These are phyloP conservation scores for Lodderomyces pseudojiufengensis DNA, from an alignment of 1,139 yeast genomes.

Conservation along the genomic window DNA sequence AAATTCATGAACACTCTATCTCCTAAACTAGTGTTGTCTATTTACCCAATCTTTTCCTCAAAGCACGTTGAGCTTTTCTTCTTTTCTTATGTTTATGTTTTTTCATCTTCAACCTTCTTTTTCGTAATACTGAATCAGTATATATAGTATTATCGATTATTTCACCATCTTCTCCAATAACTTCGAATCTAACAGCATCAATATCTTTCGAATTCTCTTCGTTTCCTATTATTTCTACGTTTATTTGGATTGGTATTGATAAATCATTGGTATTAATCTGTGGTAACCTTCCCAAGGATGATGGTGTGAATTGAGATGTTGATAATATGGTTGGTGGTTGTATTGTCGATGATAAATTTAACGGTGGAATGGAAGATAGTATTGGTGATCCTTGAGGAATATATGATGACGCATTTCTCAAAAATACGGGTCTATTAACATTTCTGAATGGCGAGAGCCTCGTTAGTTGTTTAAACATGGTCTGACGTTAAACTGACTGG, in stretches of 20 bases:
- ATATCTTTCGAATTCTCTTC: conserved; percentile 1
- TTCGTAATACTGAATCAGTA: conserved; percentile 62
- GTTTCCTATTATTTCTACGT: conserved; percentile 1
- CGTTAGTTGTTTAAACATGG: conserved; percentile 1
- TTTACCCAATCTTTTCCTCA: conserved; percentile 56
- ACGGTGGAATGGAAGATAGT: conserved; percentile 2
- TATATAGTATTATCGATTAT: conserved; percentile 24
- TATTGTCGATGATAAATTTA: conserved; percentile 5
- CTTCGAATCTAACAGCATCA: conserved; percentile 4
- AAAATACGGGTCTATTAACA: neutral
- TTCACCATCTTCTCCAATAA: conserved; percentile 13
- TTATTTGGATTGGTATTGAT: neutral
- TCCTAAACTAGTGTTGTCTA: neutral
- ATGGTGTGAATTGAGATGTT: conserved; percentile 1
- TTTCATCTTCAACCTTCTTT: conserved; percentile 69
- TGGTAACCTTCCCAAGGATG: too few species aligned
- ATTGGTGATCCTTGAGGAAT: conserved; percentile 2
- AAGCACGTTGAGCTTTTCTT: conserved; percentile 60
- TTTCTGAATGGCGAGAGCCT: neutral
- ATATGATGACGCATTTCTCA: conserved; percentile 1
- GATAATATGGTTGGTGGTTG: conserved; percentile 2
- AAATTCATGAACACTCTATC: neutral
- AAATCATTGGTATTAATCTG: neutral
- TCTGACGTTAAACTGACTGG: neutral
- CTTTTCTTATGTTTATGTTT: conserved; percentile 71